A percentile compares a stretch with the other conserved stretches of the same genome.
These are phyloP conservation scores for Acer negundo DNA, from an alignment of 345 rosid genomes.

Conservation along the genomic window DNA sequence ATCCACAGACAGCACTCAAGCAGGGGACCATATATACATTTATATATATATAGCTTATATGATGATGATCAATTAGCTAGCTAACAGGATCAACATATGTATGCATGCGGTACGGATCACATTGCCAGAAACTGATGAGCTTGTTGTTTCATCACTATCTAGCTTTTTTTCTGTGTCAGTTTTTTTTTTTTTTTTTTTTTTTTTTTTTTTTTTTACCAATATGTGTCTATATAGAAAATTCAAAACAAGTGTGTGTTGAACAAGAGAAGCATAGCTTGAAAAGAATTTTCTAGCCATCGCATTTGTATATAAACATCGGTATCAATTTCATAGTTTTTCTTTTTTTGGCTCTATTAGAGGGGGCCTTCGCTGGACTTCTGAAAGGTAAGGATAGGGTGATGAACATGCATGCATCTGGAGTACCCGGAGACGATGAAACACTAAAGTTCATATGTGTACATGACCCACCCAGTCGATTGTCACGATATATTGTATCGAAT, in stretches of 20 bases:
- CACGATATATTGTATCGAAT: too few relatives aligned
- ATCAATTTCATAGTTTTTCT: neutral
- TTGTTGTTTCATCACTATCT: neutral
- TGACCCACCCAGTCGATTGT: neutral
- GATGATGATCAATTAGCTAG: too few relatives aligned
- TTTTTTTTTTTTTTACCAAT: neutral
- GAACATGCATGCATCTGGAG: neutral
- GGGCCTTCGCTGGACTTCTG: neutral
- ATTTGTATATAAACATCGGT: neutral
- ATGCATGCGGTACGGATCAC: neutral
- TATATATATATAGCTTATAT: too few relatives aligned
- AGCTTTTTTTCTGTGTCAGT: neutral
- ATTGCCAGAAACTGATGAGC: neutral
- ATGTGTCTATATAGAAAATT: neutral
- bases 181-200: neutral
- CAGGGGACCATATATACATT: conserved; percentile 9
- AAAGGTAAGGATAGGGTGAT: conserved; percentile 14
- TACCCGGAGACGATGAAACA: neutral
- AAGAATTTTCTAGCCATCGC: neutral
- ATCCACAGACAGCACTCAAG: neutral
- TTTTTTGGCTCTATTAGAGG: neutral
- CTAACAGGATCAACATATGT: neutral
- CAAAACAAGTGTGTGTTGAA: neutral
- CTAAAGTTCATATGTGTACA: too few relatives aligned
- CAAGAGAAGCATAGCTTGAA: neutral